phyloP scores from a whole-genome alignment of 176 grass and related monocot species.

The Oryza brachyantha region DNA sequence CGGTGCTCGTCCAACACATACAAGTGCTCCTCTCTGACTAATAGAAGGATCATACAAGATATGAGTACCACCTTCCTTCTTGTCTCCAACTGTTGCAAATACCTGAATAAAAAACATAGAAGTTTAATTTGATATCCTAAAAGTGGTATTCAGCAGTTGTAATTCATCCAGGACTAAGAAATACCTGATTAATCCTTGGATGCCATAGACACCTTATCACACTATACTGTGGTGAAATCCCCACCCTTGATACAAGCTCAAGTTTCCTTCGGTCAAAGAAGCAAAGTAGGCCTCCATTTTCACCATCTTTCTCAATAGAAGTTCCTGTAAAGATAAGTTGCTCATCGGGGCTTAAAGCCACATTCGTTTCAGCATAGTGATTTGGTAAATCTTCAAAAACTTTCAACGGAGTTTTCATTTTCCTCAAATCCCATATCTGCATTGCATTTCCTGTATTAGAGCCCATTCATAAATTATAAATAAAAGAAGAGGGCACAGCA shows the following conservation, averaged over 20 bases:
- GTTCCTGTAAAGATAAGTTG: conserved; percentile 94
- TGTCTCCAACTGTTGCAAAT: conserved; percentile 89
- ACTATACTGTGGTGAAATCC: conserved; percentile 85
- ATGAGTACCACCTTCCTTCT: conserved; percentile 90
- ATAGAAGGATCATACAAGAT: conserved; percentile 90
- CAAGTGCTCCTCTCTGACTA: conserved; percentile 94
- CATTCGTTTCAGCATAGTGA: conserved; percentile 89
- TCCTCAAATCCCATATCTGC: conserved; percentile 91
- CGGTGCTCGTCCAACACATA: conserved; percentile 89
- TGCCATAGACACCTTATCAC: conserved; percentile 85
- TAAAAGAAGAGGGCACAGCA: background rate
- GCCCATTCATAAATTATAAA: conserved; percentile 29
- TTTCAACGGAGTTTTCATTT: conserved; percentile 76
- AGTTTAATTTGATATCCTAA: conserved; percentile 15
- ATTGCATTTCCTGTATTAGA: conserved; percentile 26
- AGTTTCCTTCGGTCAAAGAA: conserved; percentile 98
- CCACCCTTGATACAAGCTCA: conserved; percentile 83
- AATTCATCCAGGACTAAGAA: conserved; percentile 1
- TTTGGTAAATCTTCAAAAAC: conserved; percentile 88
- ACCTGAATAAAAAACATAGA: conserved; percentile 60
- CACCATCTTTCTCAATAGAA: conserved; percentile 84
- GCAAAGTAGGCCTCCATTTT: conserved; percentile 78
- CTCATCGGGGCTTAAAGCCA: conserved; percentile 85
- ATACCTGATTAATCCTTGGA: conserved; percentile 91
- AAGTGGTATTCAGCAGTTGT: background rate